Evolutionary conservation across 2,329 filamentous ascomycete species (phyloP), one percentile per base, ranked within the genome.

Genomic region (Lachnellula occidentalis): DNA sequence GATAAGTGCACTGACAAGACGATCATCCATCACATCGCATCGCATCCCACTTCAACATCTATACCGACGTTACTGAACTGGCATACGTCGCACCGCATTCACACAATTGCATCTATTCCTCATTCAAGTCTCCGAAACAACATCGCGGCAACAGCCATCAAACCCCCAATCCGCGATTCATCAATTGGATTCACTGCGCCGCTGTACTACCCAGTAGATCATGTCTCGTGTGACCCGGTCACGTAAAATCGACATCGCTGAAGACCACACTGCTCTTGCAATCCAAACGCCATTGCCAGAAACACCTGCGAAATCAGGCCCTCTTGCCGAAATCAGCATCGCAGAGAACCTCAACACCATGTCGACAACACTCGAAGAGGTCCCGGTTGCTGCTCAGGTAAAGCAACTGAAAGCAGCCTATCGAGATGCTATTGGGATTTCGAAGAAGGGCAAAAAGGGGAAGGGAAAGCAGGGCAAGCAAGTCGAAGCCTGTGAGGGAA

Each of bases 381-480:
- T 56, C 41, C 48, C 55, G 17, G 48, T 65, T 9, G 61, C 61
- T 22, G 58, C 59, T 22, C 62, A 69, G 46, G 48, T 69, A 34
- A 67, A 66, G 52, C 58, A 58, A 39, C 58, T 70, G 24, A 70
- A 70, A 54, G 66, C 66, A 45, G 67, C 66, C 22, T 70, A 68
- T 57, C 60, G 63, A 51, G 61, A 45, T 46, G 66, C 66, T 37
- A 62, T 69, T 55, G 64, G 67, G 2, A 50, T 53, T 48, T 58
- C 51, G 19, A 69, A 65, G 55, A 64, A 58, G 52, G 48, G 45
- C 39, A 66, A 59, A 45, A 69, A 64, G 53, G 49, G 45, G 12
- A 60, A 61, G 54, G 60, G 54, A 46, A 66, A 59, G 24, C 24
- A 24, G 51, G n/a, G 22, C 43, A 66, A 58, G 46, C 62, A 62